Percentiles rank a stretch among this genome's conserved stretches.
These are phyloP conservation scores for Umbelopsis sp. DNA, from an alignment of 192 early-diverging fungal genomes.

Conservation along the genomic window DNA sequence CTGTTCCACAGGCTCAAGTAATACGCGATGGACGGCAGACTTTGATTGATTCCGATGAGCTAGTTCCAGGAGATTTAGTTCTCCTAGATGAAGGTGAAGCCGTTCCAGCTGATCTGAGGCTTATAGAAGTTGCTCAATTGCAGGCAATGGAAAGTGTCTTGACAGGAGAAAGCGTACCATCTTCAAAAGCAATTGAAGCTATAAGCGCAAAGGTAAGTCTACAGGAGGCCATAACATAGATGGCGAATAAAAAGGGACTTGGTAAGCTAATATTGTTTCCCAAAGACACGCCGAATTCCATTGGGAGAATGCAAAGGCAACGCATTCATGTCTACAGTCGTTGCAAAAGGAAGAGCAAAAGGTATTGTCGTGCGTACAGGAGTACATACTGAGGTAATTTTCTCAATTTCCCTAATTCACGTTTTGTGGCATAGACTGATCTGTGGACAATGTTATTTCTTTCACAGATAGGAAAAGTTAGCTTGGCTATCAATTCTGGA, in stretches of 20 bases:
- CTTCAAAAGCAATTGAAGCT: constrained; percentile 65
- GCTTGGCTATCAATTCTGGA: constrained; percentile 76
- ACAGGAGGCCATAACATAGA: neutral
- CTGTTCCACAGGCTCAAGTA: constrained; percentile 83
- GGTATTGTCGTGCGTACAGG: constrained; percentile 94
- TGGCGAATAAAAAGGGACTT: neutral
- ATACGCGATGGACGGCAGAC: constrained; percentile 79
- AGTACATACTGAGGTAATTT: constrained; percentile 66
- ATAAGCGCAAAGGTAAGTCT: constrained; percentile 65
- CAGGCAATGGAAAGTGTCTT: constrained; percentile 82
- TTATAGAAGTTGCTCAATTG: constrained; percentile 69
- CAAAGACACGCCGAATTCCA: constrained; percentile 29
- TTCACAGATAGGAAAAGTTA: constrained; percentile 87
- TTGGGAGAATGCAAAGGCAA: constrained; percentile 92
- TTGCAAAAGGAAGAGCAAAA: constrained; percentile 87
- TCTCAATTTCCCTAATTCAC: neutral
- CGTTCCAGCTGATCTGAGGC: constrained; percentile 87
- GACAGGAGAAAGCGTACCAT: constrained; percentile 80
- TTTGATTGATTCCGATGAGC: constrained; percentile 71
- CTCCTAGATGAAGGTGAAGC: constrained; percentile 93
- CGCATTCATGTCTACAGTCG: constrained; percentile 95
- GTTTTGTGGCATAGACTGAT: no score
- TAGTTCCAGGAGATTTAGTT: constrained; percentile 91
- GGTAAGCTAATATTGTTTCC: neutral
- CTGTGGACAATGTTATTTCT: no score